Base-by-base conservation (phyloP, 345 rosid genomes). In the Kernera saxatilis region DNA sequence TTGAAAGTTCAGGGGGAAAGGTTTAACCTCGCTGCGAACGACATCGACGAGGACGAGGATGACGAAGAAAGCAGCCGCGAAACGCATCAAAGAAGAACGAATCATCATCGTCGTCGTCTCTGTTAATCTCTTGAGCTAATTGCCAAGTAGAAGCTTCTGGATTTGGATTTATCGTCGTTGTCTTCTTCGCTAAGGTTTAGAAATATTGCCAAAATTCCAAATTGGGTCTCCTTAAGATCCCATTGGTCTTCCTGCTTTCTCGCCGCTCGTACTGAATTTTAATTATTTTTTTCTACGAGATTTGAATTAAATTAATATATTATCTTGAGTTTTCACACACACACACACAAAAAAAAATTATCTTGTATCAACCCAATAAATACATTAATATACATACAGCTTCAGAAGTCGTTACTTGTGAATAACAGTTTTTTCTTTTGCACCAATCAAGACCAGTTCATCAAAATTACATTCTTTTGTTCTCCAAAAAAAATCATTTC, bases 41-140 rank as follows among this genome's bases (percentile, higher is more conserved):
- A 62, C 74, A 60, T 49, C 15, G 76, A 81, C 5, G 83, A 82
- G 75, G 72, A 79, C 5, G 82, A 83, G 56, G 62, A 72, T 2
- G 54, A 77, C 13, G 60, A 72, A 57, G 60, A 86, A 77, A 14
- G 82, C 76, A 9, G 71, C 77, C 6, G 53, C 67, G 23, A 74
- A 13, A 53, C 56, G 46, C 72, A 52, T 33, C 35, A 15, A 39
- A 36, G 19, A 37, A 71, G 54, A 52, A 59, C 64, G 21, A 50
- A 50, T 19, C 49, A 25, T 54, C 64, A 18, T 55, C 60, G 15
- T 19, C 70, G 15, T 71, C 52, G 36, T 37, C 50, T 59, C 56
- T 23, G 12, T 10, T 8, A n/a, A n/a, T 22, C 41, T 22, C 23
- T 30, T 22, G 19, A 6, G 30, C 26, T 27, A 32, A 40, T 62